These are phyloP conservation scores for Copromyces sp. DNA, from an alignment of 495 filamentous ascomycete genomes.

Conservation along the genomic window DNA sequence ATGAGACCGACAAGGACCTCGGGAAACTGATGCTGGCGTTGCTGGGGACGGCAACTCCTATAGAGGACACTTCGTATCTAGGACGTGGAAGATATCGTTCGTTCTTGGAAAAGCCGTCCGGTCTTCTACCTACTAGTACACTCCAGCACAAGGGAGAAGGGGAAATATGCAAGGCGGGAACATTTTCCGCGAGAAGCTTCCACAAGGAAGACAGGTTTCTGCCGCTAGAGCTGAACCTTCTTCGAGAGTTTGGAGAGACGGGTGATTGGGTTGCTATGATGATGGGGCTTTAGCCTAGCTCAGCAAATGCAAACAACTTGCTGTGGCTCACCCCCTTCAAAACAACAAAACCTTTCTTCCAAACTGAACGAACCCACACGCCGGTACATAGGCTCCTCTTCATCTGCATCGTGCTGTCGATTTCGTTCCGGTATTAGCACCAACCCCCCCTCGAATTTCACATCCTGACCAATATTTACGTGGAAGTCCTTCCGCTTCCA, in stretches of 20 bases:
- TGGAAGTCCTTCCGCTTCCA: no score
- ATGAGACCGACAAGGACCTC: background rate
- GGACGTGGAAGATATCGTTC: background rate
- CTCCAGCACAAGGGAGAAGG: background rate
- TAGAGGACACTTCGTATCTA: background rate
- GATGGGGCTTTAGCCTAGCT: no score
- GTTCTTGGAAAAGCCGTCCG: background rate
- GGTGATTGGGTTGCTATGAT: background rate
- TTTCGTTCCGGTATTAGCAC: no score
- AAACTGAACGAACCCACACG: no score
- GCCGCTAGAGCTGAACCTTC: background rate
- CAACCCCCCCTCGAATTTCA: no score
- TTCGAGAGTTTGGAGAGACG: background rate
- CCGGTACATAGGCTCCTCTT: no score
- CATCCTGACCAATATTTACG: no score
- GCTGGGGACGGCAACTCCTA: background rate
- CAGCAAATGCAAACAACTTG: no score
- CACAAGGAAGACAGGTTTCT: background rate
- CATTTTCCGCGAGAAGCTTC: background rate
- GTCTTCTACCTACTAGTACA: background rate
- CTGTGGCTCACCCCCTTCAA: no score
- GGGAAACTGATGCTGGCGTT: background rate
- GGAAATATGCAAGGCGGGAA: background rate
- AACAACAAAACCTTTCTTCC: no score
- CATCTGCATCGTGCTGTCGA: no score